These are phyloP conservation scores for Cryptosporidium parvum DNA, from an alignment of 169 alveolate genomes.

Conservation along the genomic window DNA sequence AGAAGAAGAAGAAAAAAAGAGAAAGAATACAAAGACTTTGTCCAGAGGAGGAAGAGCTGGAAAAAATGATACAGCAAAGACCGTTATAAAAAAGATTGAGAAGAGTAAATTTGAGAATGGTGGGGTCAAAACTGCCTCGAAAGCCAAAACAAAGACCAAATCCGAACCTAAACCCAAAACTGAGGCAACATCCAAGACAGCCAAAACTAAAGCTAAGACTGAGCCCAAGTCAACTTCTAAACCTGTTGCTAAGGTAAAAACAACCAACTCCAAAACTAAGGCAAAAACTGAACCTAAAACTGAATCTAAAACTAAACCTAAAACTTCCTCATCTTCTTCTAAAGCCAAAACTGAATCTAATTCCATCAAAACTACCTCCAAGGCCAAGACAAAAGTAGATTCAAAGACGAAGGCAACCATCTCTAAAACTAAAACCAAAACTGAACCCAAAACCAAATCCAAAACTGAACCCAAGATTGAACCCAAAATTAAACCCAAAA, in stretches of 20 bases:
- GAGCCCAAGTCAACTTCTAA: background rate
- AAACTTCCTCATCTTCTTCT: no score
- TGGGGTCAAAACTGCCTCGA: background rate
- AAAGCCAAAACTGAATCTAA: slow-evolving; percentile 1
- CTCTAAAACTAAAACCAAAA: background rate
- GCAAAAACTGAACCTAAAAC: background rate
- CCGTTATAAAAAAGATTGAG: background rate
- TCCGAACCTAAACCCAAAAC: background rate
- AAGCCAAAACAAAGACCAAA: background rate
- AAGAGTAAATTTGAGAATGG: background rate
- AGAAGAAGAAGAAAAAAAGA: background rate
- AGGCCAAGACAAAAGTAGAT: background rate
- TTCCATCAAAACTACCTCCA: background rate
- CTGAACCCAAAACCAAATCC: background rate
- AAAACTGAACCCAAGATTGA: background rate
- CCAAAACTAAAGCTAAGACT: background rate
- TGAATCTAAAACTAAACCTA: no score
- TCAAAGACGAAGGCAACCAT: background rate
- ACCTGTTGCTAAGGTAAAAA: background rate
- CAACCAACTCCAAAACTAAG: background rate
- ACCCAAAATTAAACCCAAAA: background rate
- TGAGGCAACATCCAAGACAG: background rate
- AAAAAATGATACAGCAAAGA: background rate
- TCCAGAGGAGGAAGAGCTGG: background rate
- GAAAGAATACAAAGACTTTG: background rate